Evolutionary conservation across 768 basidiomycete genomes (phyloP), one percentile per base, ranked within the genome.

Genomic region (Pisolithus microcarpus): DNA sequence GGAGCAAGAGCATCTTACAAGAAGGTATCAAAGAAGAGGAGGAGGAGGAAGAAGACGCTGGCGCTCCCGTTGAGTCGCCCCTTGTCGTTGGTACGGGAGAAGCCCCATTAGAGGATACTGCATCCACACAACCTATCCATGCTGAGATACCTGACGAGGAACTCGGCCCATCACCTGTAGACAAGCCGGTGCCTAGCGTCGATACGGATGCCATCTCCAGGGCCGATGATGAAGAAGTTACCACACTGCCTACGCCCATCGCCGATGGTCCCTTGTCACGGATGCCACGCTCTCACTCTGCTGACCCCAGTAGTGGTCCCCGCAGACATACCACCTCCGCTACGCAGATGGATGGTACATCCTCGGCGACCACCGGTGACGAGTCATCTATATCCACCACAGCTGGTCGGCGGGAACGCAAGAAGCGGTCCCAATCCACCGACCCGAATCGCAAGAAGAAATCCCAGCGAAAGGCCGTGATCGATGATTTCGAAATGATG

Each of bases 401-500:
- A 15, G 72, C 70, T 19, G 71, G 59, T 2, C 60, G 71, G 49
- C 68, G 71, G 52, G 61, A 67, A 38, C 73, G 76, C 38, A 84
- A 81, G 70, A 84, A 79, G 58, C 78, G 80, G 24, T 69, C 72
- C 34, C 73, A 71, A 51, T 76, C 76, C 8, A 65, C 60, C n/a
- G 68, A 75, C 42, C 79, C 78, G 34, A 78, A 64, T 50, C 71
- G 78, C 61, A 74, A 67, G 65, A 79, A 80, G 60, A 84, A 71
- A 38, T 53, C 61, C 13, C 69, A 79, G 51, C 77, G 81, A 48
- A 91, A 91, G 68, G 87, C 91, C 31, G 72, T 75, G 40, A 78
- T 98, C 52, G 80, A 91, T 57, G 93, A 97, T 71, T 99, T 99
- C 65, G 92, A 98, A 72, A 90, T 98, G 82, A 84, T 97, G 77